Percentiles rank a stretch among this genome's conserved stretches.
phyloP scores from a whole-genome alignment of 352 stramenopile genomes.

The Hyaloperonospora arabidopsidis region DNA sequence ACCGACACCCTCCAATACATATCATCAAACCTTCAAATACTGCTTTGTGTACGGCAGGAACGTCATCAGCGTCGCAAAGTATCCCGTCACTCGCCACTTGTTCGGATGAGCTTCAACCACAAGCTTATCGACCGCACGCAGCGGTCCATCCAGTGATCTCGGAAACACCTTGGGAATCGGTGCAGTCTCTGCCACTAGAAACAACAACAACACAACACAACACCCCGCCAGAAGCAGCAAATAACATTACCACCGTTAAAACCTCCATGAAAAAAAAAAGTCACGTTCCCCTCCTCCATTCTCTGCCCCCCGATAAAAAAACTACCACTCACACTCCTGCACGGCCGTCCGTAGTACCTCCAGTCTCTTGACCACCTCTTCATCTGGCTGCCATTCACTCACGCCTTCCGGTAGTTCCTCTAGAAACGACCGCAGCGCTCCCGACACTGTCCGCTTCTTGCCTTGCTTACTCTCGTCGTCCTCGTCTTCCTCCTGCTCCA shows the following conservation, averaged over 20 bases:
- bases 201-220: not conserved
- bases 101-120: constrained; percentile 81
- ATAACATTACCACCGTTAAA: too few species aligned
- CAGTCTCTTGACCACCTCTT: constrained; percentile 43
- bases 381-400: constrained; percentile 58
- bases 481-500: constrained; percentile 30
- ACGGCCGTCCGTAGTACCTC: constrained; percentile 55
- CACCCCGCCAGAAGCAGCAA: too few species aligned
- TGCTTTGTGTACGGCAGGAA: constrained; percentile 86
- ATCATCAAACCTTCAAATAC: constrained; percentile 56
- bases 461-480: constrained; percentile 22
- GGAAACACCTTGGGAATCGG: constrained; percentile 81
- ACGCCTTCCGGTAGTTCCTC: constrained; percentile 58
- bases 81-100: constrained; percentile 84
- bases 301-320: too few species aligned
- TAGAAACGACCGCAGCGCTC: constrained; percentile 52
- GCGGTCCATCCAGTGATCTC: constrained; percentile 61
- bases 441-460: constrained; percentile 45
- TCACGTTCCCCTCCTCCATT: not conserved
- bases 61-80: constrained; percentile 82
- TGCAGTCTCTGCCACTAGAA: constrained; percentile 38
- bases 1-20: not conserved
- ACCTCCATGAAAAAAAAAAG: not conserved
- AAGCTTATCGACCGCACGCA: constrained; percentile 70
- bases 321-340: constrained; percentile 40